Evolutionary conservation across 1,284 basidiomycete species (phyloP).

Genomic region (Cutaneotrichosporon cyanovorans): DNA sequence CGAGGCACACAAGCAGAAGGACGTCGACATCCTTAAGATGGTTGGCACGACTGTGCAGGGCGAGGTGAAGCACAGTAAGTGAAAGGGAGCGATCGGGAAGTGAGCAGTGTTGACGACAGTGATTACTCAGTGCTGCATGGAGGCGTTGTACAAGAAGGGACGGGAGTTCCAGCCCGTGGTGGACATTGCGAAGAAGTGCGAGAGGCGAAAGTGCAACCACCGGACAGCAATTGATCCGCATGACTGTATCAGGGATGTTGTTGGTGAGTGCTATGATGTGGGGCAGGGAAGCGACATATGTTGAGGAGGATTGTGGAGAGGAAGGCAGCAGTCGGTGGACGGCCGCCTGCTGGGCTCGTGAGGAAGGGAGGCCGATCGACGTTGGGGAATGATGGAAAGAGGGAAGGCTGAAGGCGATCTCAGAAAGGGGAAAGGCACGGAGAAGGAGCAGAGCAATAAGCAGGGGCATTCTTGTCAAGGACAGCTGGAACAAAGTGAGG

Average conservation of each 20-base stretch:
- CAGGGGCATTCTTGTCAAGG: too few species aligned
- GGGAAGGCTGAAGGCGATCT: too few species aligned
- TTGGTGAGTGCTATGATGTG: constrained; percentile 56
- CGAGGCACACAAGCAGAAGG: constrained; percentile 53
- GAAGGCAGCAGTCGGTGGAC: background rate
- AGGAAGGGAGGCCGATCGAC: background rate
- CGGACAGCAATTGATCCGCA: constrained; percentile 67
- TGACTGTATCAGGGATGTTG: constrained; percentile 73
- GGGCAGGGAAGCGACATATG: background rate
- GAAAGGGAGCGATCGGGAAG: background rate
- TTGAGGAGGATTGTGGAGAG: background rate
- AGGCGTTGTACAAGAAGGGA: constrained; percentile 77
- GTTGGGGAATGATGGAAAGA: background rate
- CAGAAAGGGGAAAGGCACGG: too few species aligned
- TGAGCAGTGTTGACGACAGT: constrained; percentile 50
- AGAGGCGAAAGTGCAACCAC: constrained; percentile 91
- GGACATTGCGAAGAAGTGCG: constrained; percentile 84
- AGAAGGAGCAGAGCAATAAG: too few species aligned
- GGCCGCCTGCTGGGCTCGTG: background rate
- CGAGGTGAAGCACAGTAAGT: constrained; percentile 77
- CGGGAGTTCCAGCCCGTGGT: constrained; percentile 60
- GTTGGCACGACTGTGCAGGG: constrained; percentile 69
- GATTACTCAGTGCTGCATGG: constrained; percentile 94
- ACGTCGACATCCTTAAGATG: constrained; percentile 60
- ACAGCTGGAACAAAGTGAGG: too few species aligned